Percentiles rank a stretch among this genome's conserved stretches.
Conservation (phyloP, 1,139 yeast species). For the Geotrichum aggregatum region DNA sequence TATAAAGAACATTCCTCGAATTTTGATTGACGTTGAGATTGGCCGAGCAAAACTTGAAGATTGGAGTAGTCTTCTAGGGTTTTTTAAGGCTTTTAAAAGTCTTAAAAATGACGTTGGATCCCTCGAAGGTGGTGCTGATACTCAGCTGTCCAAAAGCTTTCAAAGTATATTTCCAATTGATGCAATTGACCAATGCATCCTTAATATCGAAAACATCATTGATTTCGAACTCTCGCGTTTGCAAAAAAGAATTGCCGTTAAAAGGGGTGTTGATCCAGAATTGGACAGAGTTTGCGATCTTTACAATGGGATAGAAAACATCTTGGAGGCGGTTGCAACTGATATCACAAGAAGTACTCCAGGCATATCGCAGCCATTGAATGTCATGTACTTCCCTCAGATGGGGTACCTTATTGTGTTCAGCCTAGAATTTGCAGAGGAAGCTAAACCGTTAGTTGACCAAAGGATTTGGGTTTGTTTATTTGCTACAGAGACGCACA, state of each 20-base stretch:
- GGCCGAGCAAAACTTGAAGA: conserved; percentile 32
- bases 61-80: conserved; percentile 36
- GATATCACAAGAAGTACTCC: conserved; percentile 25
- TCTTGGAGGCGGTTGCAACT: conserved; percentile 34
- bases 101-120: conserved; percentile 15
- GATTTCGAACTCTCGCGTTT: conserved; percentile 40
- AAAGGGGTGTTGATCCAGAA: conserved; percentile 35
- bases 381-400: conserved; percentile 46
- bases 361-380: conserved; percentile 26
- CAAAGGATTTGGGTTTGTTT: conserved; percentile 39
- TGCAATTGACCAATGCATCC: conserved; percentile 20
- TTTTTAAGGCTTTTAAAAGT: conserved; percentile 21
- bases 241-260: conserved; percentile 36
- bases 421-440: conserved; percentile 9
- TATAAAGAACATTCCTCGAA: conserved; percentile 34
- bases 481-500: conserved; percentile 41
- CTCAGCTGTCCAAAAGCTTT: background rate
- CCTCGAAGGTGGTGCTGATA: conserved; percentile 13
- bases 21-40: conserved; percentile 30
- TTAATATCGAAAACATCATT: conserved; percentile 30
- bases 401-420: conserved; percentile 42
- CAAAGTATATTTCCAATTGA: conserved; percentile 21
- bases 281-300: conserved; percentile 38
- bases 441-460: conserved; percentile 22
- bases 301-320: conserved; percentile 41